Base-by-base conservation (phyloP, 768 basidiomycete species). In the Phlebiopsis gigantea region DNA sequence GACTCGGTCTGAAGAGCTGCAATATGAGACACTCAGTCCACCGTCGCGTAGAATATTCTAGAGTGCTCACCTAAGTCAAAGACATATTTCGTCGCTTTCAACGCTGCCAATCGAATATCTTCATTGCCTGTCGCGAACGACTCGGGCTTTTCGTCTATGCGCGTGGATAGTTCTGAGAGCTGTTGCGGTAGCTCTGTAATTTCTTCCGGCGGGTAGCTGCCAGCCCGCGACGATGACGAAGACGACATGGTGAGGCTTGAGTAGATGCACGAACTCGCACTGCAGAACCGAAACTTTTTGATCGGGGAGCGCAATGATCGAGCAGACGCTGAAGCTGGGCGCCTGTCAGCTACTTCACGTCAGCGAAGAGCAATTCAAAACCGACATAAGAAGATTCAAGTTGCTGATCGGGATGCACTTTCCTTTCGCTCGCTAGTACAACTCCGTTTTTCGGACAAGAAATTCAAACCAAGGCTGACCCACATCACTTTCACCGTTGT, bases 1-100 rank as follows among this genome's bases (percentile, higher is more conserved):
- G 66, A 61, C 73, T 98, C 94, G 10, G 85, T 80, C 62, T 75
- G 72, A 49, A 94, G 73, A 34, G 88, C 89, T 91, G 58, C 21
- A 10, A 29, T 12, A 21, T 8, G 57, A 43, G 47, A 31, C 29
- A 34, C 44, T 28, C 28, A 17, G 30, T 58, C 34, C 60, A 25
- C 46, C 28, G 34, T 31, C 51, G 42, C 17, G 46, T 26, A 10
- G 10, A 61, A n/a, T 51, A 39, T 25, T 7, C 30, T 42, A 50
- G 31, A 31, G 46, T 34, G 67, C 84, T 60, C 67, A 90, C 90
- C 86, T 50, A 85, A 71, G 68, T 92, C 87, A 62, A 91, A 93
- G 14, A 90, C 69, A 65, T 79, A 82, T 72, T 90, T 88, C 21
- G 85, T 72, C n/a, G 88, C 88, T 53, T 73, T 68, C 25, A 93